A percentile compares a stretch with the other conserved stretches of the same genome.
Conservation (phyloP, 139 green algal genomes). For the Chlamydomonas eustigma region DNA sequence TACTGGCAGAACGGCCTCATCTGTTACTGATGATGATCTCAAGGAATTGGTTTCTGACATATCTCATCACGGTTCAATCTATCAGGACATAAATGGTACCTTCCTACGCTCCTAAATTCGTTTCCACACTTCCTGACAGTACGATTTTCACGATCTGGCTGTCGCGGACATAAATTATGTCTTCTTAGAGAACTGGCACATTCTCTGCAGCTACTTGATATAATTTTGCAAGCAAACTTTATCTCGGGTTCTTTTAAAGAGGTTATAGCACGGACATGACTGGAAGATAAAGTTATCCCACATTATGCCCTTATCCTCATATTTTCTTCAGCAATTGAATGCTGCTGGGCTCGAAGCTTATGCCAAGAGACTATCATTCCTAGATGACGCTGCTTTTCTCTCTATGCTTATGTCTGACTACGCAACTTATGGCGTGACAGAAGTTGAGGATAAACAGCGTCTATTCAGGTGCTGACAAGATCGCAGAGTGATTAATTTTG, state of each 20-base stretch:
- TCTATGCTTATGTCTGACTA: constrained; percentile 68
- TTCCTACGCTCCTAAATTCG: no score
- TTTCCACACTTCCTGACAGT: no score
- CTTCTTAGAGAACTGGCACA: background rate
- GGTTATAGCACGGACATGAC: background rate
- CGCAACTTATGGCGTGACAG: constrained; percentile 53
- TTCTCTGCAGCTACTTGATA: background rate
- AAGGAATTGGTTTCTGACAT: no score
- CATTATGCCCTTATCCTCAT: constrained; percentile 7
- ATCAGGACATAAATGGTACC: no score
- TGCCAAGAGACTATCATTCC: constrained; percentile 21
- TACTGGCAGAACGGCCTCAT: no score
- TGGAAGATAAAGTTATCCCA: background rate
- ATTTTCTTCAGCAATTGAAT: constrained; percentile 19
- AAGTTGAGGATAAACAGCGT: constrained; percentile 73
- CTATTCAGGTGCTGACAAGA: constrained; percentile 50
- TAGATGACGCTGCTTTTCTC: constrained; percentile 41
- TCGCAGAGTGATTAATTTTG: background rate
- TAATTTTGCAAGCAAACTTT: background rate
- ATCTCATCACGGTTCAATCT: no score
- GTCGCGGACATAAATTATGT: background rate
- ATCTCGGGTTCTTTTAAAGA: background rate
- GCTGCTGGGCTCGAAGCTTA: constrained; percentile 42
- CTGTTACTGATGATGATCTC: no score
- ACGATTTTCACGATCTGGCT: no score